phyloP scores from a whole-genome alignment of 371 early-diverging fungal genomes.

The Quaeritorhiza haematococci region DNA sequence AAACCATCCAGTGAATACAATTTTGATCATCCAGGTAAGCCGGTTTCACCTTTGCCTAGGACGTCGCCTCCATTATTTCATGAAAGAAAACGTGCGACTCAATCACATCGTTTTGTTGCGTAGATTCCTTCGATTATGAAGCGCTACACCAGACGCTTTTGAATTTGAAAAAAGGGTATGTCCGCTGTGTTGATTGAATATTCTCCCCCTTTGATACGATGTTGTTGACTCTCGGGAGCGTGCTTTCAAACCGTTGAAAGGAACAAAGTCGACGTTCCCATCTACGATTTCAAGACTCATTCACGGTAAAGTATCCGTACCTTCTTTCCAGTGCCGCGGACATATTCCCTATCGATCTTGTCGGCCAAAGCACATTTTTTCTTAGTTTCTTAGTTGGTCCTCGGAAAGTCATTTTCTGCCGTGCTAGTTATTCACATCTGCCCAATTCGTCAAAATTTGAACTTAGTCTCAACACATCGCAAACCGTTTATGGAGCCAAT shows the following conservation, averaged over 20 bases:
- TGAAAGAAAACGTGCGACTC: too few relatives aligned
- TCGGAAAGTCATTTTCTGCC: too few relatives aligned
- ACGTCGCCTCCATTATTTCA: too few relatives aligned
- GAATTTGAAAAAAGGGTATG: slow-evolving; percentile 66
- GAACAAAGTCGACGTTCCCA: slow-evolving; percentile 64
- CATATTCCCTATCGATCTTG: too few relatives aligned
- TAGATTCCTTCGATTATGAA: slow-evolving; percentile 76
- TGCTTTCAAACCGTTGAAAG: slow-evolving; percentile 7
- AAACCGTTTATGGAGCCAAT: slow-evolving; percentile 82
- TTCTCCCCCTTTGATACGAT: too few relatives aligned
- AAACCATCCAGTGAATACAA: slow-evolving; percentile 25
- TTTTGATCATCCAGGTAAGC: slow-evolving; percentile 69
- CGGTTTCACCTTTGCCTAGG: not conserved
- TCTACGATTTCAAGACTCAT: slow-evolving; percentile 74
- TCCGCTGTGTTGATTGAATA: not conserved
- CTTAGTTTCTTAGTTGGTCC: not conserved
- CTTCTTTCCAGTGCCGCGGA: too few relatives aligned
- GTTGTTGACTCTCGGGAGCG: not conserved
- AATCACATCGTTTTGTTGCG: not conserved
- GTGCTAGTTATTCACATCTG: too few relatives aligned
- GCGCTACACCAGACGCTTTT: slow-evolving; percentile 60
- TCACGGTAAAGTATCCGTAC: slow-evolving; percentile 58
- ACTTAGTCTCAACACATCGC: slow-evolving; percentile 45
- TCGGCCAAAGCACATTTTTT: not conserved
- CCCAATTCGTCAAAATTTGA: too few relatives aligned